Conservation (phyloP, 2,329 filamentous ascomycete genomes). For the Ceratocystis cacaofunesta region DNA sequence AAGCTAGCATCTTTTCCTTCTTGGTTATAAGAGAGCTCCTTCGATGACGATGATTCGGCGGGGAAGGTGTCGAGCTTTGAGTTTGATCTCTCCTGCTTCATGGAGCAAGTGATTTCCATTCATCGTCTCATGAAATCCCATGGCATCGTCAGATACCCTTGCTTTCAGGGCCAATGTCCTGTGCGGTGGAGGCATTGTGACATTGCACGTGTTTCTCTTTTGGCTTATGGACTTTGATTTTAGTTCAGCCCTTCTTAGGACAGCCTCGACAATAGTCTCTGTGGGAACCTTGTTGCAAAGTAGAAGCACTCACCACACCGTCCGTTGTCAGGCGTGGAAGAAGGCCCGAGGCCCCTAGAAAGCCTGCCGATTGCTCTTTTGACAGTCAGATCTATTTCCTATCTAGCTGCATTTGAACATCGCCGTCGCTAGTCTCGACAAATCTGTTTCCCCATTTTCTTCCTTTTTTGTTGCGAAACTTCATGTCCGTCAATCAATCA, state of each 20-base stretch:
- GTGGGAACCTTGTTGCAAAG: not conserved
- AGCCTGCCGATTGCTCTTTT: constrained; percentile 5
- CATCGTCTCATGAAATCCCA: not conserved
- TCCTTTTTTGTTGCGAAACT: not conserved
- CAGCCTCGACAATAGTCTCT: not conserved
- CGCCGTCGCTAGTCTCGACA: not conserved
- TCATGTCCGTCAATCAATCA: not conserved
- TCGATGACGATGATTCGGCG: not conserved
- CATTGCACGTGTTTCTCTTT: not conserved
- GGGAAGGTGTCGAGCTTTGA: not conserved
- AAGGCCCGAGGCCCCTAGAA: not conserved
- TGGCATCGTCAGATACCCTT: not conserved
- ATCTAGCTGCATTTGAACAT: not conserved
- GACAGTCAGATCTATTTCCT: constrained; percentile 6
- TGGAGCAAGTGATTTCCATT: constrained; percentile 2
- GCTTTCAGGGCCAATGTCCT: not conserved
- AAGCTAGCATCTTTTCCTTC: not conserved
- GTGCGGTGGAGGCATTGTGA: not conserved
- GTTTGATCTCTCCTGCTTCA: not conserved
- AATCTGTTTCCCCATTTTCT: not conserved
- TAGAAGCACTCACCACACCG: not conserved
- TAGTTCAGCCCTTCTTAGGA: not conserved
- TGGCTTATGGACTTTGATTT: not conserved
- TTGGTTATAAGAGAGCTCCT: not conserved
- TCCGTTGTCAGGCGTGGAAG: constrained; percentile 2